phyloP scores from a whole-genome alignment of 2,329 filamentous ascomycete species.

The Aspergillus terreus region DNA sequence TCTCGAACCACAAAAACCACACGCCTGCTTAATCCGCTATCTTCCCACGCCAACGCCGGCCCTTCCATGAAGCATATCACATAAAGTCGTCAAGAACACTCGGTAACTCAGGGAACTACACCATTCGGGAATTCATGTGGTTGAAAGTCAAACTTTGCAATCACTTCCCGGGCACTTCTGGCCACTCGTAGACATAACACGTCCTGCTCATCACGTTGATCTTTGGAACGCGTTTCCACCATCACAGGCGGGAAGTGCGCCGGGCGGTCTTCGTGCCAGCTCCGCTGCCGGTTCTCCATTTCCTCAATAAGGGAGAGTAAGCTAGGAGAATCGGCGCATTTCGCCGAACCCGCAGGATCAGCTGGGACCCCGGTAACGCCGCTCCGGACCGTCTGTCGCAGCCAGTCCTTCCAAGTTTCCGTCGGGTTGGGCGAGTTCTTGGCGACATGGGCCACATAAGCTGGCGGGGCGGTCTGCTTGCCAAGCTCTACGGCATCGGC shows the following conservation, averaged over 20 bases:
- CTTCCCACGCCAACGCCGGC: neutral
- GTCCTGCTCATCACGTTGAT: slow-evolving; percentile 23
- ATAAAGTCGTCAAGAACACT: neutral
- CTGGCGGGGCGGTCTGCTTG: slow-evolving; percentile 28
- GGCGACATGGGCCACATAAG: slow-evolving; percentile 25
- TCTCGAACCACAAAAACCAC: no score
- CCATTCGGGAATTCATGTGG: slow-evolving; percentile 32
- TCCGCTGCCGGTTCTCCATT: slow-evolving; percentile 40
- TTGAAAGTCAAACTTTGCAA: slow-evolving; percentile 33
- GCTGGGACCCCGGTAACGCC: slow-evolving; percentile 32
- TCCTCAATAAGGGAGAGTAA: slow-evolving; percentile 38
- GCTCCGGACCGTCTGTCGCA: slow-evolving; percentile 34
- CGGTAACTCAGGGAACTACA: slow-evolving; percentile 6
- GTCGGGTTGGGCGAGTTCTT: slow-evolving; percentile 24
- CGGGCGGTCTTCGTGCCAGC: slow-evolving; percentile 36
- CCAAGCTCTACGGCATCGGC: slow-evolving; percentile 35
- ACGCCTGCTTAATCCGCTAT: no score
- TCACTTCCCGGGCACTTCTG: slow-evolving; percentile 30
- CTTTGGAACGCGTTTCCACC: neutral
- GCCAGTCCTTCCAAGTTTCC: slow-evolving; percentile 35
- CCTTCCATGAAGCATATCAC: neutral
- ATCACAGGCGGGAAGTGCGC: neutral
- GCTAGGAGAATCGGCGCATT: slow-evolving; percentile 31
- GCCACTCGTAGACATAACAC: slow-evolving; percentile 33
- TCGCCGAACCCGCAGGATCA: slow-evolving; percentile 18